Conservation (phyloP, 495 filamentous ascomycete genomes). For the Extremus antarcticus region DNA sequence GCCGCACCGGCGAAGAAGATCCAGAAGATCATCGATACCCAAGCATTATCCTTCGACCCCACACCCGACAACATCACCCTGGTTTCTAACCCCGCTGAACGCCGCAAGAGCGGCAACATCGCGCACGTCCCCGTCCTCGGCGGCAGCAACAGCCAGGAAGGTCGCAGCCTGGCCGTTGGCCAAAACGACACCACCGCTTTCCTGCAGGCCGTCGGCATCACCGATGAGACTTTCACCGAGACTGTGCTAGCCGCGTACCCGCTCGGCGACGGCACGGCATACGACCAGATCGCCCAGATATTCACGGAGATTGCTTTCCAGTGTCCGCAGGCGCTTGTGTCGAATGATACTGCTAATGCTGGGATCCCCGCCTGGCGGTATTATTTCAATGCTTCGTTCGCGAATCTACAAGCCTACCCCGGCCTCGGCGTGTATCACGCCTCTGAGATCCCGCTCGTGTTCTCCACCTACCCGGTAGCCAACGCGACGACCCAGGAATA, state of each 20-base stretch:
- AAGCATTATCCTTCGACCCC: conserved; percentile 13
- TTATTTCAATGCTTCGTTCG: conserved; percentile 24
- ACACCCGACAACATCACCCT: conserved; percentile 24
- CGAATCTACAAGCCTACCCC: conserved; percentile 19
- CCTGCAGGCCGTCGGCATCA: conserved; percentile 4
- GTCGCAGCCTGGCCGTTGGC: conserved; percentile 20
- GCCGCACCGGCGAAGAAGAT: conserved; percentile 14
- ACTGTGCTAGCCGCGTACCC: conserved; percentile 14
- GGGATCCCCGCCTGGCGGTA: conserved; percentile 22
- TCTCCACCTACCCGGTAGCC: conserved; percentile 17
- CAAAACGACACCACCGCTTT: conserved; percentile 10
- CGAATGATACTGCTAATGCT: conserved; percentile 9
- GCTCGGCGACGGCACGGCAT: conserved; percentile 3
- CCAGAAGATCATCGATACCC: conserved; percentile 19
- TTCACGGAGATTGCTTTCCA: conserved; percentile 21
- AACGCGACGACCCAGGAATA: conserved; percentile 21
- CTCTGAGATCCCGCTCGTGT: conserved; percentile 20
- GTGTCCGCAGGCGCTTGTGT: conserved; percentile 12
- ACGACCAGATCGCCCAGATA: conserved; percentile 14
- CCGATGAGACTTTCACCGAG: conserved; percentile 4
- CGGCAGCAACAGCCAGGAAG: conserved; percentile 24
- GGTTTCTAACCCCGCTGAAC: conserved; percentile 14
- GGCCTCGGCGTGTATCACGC: conserved; percentile 20
- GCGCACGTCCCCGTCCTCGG: conserved; percentile 22
- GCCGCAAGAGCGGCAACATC: conserved; percentile 12